phyloP scores from a whole-genome alignment of 140 eudicot genomes.

The Senecio squalidus region DNA sequence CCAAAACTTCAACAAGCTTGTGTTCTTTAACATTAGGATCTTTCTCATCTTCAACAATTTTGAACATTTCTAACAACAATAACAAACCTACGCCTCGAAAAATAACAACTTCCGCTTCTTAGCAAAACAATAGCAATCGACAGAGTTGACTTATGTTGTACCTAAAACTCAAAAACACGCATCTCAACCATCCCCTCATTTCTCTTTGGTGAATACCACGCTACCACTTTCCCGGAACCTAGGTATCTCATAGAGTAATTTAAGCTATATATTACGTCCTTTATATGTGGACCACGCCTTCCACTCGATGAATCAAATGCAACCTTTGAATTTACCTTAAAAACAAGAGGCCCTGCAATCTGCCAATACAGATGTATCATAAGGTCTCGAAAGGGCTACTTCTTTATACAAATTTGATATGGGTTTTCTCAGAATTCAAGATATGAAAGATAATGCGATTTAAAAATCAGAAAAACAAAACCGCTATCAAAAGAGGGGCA shows the following conservation, averaged over 20 bases:
- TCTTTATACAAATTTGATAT: not conserved
- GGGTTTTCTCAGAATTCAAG: not conserved
- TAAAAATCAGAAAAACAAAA: too few relatives aligned
- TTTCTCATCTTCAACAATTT: slow-evolving; percentile 9
- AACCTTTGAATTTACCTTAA: slow-evolving; percentile 65
- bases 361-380: slow-evolving; percentile 26
- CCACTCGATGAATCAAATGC: slow-evolving; percentile 33
- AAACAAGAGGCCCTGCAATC: slow-evolving; percentile 74
- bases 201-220: slow-evolving; percentile 94
- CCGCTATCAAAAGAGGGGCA: too few relatives aligned
- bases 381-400: not conserved
- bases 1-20: slow-evolving; percentile 17
- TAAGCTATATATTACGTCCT: slow-evolving; percentile 74
- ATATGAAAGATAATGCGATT: not conserved
- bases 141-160: slow-evolving; percentile 8
- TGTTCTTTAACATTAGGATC: slow-evolving; percentile 1
- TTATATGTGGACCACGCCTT: slow-evolving; percentile 38
- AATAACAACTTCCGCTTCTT: slow-evolving; percentile 7
- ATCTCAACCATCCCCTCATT: slow-evolving; percentile 91
- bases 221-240: slow-evolving; percentile 76
- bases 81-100: slow-evolving; percentile 15
- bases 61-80: slow-evolving; percentile 14
- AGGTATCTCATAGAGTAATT: slow-evolving; percentile 55
- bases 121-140: slow-evolving; percentile 10
- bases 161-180: slow-evolving; percentile 67